Conservation (phyloP, 306 rosid species). For the Calophaca sinica region DNA sequence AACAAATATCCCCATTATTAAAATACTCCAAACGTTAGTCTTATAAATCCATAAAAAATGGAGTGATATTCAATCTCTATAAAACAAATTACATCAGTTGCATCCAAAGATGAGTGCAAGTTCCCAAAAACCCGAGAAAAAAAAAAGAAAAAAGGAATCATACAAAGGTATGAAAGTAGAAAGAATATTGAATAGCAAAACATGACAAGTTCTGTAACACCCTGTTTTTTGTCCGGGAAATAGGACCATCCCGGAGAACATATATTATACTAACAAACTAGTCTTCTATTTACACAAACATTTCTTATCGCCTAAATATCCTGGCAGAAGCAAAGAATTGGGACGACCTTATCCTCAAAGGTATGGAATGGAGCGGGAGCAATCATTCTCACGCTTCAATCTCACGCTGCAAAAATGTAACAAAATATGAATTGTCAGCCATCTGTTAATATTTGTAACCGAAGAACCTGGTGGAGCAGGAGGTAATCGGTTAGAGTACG, state of each 20-base stretch:
- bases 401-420: constrained; percentile 72
- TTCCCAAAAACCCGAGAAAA: constrained; percentile 22
- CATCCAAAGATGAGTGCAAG: constrained; percentile 44
- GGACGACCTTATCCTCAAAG: constrained; percentile 51
- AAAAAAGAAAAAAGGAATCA: neutral
- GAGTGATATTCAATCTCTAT: constrained; percentile 34
- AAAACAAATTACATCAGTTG: constrained; percentile 39
- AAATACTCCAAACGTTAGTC: constrained; percentile 21
- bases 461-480: constrained; percentile 91
- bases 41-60: constrained; percentile 32
- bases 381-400: constrained; percentile 64
- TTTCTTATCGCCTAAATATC: constrained; percentile 57
- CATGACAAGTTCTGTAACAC: constrained; percentile 14
- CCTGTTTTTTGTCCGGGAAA: neutral
- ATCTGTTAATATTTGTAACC: constrained; percentile 66
- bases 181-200: constrained; percentile 56
- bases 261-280: constrained; percentile 50
- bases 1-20: constrained; percentile 6
- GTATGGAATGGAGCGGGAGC: constrained; percentile 52
- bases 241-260: constrained; percentile 49
- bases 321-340: constrained; percentile 57
- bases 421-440: constrained; percentile 51
- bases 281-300: constrained; percentile 81
- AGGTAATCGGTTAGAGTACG: constrained; percentile 86
- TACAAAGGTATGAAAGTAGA: neutral